Base-by-base conservation (phyloP, 176 grass and related monocot species). In the Puccinellia tenuiflora region DNA sequence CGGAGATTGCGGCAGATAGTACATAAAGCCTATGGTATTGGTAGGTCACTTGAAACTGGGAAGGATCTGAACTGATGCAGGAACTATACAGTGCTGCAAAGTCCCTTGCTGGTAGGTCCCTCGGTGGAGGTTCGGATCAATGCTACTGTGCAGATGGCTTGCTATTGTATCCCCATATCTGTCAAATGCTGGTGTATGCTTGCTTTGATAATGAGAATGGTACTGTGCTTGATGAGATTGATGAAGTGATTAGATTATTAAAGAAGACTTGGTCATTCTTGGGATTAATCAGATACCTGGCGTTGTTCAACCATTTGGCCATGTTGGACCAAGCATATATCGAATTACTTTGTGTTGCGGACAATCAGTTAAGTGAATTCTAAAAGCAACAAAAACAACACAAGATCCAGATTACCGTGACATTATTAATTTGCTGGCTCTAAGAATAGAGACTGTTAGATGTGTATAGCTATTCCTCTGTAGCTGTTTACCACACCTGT, bases 101-200 rank as follows among this genome's bases (percentile, higher is more conserved):
- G 76, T 78, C 88, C 79, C 81, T 96, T 51, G 90, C 90, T 17
- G 69, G 57, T 46, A 83, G 86, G 73, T 75, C 86, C 38, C 76
- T 81, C 69, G 86, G 90, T 46, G 90, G 93, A 65, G 82, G 76
- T 82, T 86, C 88, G 48, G 93, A 90, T 84, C 75, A 30, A 77
- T 96, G 86, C 71, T 88, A 96, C 48, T 92, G 88, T 90, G 93
- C 88, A 74, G 90, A 96, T 85, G 90, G 90, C 14, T 86, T 88
- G 75, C 93, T 90, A 0, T 55, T 96, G 62, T 92, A 90, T 86
- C 83, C 88, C 16, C 74, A 92, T 80, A 56, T 92, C 51, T 96
- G 90, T 60, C 83, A 96, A 78, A 96, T 85, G 83, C 62, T 92
- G 46, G 46, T 96, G 63, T 88, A 96, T 84, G 63, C 88, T 84